Evolutionary conservation across 352 stramenopile genomes (phyloP).

Genomic region (Blastocystis sp.): DNA sequence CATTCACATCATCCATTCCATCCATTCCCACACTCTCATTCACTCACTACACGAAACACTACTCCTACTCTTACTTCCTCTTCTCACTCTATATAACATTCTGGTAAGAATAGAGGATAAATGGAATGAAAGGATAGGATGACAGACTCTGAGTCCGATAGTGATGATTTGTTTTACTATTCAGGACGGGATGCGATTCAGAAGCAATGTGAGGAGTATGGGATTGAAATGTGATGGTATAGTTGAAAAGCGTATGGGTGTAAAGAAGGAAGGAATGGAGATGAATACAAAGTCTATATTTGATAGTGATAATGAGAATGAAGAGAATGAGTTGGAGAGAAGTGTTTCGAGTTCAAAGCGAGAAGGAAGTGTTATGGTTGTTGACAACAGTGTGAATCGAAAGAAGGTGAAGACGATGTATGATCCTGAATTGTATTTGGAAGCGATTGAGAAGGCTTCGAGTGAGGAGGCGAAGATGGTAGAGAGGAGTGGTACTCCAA

Average conservation of each 20-base stretch:
- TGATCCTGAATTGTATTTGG: conserved; percentile 18
- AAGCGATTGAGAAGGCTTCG: conserved; percentile 18
- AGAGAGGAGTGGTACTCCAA: background rate
- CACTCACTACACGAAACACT: background rate
- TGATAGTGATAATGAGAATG: conserved; percentile 32
- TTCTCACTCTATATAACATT: background rate
- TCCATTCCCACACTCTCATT: background rate
- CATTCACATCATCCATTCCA: background rate
- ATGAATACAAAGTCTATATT: conserved; percentile 21
- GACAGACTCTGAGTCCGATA: conserved; percentile 32
- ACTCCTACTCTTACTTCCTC: background rate
- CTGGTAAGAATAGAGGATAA: background rate
- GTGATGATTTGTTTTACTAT: conserved; percentile 16
- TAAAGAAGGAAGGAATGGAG: background rate
- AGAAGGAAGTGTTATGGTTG: background rate
- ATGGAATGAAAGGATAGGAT: background rate
- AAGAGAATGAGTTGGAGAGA: too few relatives aligned
- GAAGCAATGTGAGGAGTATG: conserved; percentile 17
- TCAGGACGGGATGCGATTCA: conserved; percentile 1
- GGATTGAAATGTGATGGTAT: background rate
- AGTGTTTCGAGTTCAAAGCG: background rate
- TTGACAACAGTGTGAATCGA: background rate
- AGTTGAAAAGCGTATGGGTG: background rate
- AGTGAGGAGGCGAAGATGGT: background rate
- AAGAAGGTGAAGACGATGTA: background rate